Evolutionary conservation across 2,329 filamentous ascomycete species (phyloP).

Genomic region (Colletotrichum nymphaeae): DNA sequence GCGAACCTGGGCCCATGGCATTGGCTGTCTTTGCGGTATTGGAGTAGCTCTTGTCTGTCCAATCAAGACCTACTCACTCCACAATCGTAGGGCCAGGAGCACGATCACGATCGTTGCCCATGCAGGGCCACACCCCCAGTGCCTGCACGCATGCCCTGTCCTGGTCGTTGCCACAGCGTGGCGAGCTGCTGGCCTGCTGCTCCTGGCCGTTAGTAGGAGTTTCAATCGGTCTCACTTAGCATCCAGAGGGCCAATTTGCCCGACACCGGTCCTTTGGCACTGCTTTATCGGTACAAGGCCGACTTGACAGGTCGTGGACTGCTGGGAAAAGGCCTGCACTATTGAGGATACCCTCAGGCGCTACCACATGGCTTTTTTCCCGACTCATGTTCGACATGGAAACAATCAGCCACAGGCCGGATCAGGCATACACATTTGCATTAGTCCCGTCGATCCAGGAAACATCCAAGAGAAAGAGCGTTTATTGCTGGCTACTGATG

Average conservation of each 20-base stretch:
- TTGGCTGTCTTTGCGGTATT: neutral
- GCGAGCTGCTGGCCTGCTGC: neutral
- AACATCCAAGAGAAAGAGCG: neutral
- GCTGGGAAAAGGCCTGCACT: neutral
- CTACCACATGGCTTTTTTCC: neutral
- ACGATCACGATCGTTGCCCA: neutral
- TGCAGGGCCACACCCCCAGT: neutral
- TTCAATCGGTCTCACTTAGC: neutral
- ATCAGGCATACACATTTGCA: neutral
- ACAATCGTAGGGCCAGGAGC: neutral
- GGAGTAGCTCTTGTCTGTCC: neutral
- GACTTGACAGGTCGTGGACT: neutral
- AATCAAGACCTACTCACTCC: neutral
- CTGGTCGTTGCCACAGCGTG: neutral
- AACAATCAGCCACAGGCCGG: neutral
- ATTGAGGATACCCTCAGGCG: neutral
- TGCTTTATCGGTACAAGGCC: neutral
- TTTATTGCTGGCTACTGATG: conserved; percentile 9
- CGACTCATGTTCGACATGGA: neutral
- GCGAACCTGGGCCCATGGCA: neutral
- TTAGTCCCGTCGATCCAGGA: neutral
- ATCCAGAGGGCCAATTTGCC: neutral
- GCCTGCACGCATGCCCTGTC: neutral
- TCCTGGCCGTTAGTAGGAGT: neutral
- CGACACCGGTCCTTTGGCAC: neutral